Percentiles rank a stretch among this genome's conserved stretches.
phyloP scores from a whole-genome alignment of 2,329 filamentous ascomycete genomes.

The Aspergillus puulaauensis region DNA sequence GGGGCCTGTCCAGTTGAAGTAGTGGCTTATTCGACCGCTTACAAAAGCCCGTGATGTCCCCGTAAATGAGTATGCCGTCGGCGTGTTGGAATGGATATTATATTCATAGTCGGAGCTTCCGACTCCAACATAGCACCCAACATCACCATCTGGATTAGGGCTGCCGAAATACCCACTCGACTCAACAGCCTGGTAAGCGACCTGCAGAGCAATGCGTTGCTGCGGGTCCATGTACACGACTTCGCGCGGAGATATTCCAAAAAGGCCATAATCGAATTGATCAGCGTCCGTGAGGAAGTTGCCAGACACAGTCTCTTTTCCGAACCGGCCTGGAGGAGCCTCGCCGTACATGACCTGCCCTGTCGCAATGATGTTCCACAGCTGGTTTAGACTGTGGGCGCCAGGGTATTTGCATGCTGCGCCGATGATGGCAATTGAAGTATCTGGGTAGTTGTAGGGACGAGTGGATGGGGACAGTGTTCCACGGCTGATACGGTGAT shows the following conservation, averaged over 20 bases:
- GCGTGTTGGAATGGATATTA: slow-evolving; percentile 35
- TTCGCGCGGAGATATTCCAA: slow-evolving; percentile 15
- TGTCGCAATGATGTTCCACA: not conserved
- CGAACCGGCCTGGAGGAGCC: slow-evolving; percentile 21
- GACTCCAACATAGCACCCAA: slow-evolving; percentile 41
- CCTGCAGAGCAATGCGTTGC: slow-evolving; percentile 4
- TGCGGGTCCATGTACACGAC: slow-evolving; percentile 8
- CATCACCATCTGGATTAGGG: not conserved
- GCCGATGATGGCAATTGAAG: slow-evolving; percentile 37
- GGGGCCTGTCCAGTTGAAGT: slow-evolving; percentile 44
- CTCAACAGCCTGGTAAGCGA: slow-evolving; percentile 11
- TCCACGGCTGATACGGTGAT: no score
- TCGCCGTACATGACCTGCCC: slow-evolving; percentile 17
- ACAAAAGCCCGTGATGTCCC: slow-evolving; percentile 22
- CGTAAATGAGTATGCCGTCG: slow-evolving; percentile 35
- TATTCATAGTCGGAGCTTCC: slow-evolving; percentile 39
- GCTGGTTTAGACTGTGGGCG: slow-evolving; percentile 32
- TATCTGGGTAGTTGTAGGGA: no score
- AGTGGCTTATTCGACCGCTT: slow-evolving; percentile 36
- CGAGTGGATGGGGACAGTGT: no score
- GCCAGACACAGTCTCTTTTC: slow-evolving; percentile 16
- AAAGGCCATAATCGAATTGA: slow-evolving; percentile 34
- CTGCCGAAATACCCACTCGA: not conserved
- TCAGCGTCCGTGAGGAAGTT: slow-evolving; percentile 22
- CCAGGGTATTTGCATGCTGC: slow-evolving; percentile 37